Base-by-base conservation (phyloP, 2,329 filamentous ascomycete genomes). In the Xylariomycetidae sp. region DNA sequence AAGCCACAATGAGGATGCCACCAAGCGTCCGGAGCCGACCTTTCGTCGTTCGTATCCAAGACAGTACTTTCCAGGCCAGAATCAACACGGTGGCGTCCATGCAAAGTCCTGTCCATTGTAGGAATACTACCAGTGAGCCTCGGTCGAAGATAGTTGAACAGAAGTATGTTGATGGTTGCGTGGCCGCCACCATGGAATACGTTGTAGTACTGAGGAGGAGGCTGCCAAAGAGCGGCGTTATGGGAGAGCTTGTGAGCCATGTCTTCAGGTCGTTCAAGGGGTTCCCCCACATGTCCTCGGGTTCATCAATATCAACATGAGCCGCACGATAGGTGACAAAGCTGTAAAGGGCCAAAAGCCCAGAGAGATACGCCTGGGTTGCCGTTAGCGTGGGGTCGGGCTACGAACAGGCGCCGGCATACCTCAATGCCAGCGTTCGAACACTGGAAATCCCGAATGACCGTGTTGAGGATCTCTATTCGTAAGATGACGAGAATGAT, bases 31-130 rank as follows among this genome's bases (percentile, higher is more conserved):
- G 61, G n/a, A 76, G 50, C 3, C 68, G 63, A 19, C 55, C 50
- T 40, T 63, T 68, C 5, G 66, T 64, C 0, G 67, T 71, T 25
- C 65, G 61, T 1, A 66, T 57, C 69, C 71, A 74, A 10, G 64
- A 62, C 5, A 76, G 49, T 4, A 72, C 57, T 22, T 70, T 64
- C 71, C 72, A 76, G 3, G 63, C 38, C 8, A 72, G 49, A n/a
- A 72, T 47, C 14, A 68, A 46, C 32, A 74, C 65, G 24, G 53
- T 35, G 6, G 64, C 60, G 42, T 76, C 72, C 5, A 72, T 53
- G 15, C 63, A 37, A 13, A 75, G 48, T 0, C 68, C 67, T 2
- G 60, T 13, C 29, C 62, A 56, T 39, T 75, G 72, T 6, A 67
- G 43, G n/a, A 57, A 40, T 1, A 67, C 41, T 2, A 65, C 53